phyloP scores from a whole-genome alignment of 1,284 basidiomycete genomes.

The Boletellus deceptivus region DNA sequence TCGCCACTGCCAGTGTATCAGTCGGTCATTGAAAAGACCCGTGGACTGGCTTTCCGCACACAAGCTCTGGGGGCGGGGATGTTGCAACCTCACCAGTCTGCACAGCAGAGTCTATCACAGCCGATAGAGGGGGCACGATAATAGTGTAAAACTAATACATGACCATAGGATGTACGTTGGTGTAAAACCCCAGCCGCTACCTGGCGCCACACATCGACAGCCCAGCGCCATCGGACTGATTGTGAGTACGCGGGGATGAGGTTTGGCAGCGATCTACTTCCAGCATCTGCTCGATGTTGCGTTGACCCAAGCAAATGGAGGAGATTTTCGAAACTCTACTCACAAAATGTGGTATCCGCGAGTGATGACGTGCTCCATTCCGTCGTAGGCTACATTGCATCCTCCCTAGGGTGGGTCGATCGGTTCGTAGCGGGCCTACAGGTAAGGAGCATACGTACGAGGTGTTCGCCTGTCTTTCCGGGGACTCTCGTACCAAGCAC shows the following conservation, averaged over 20 bases:
- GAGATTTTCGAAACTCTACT: conserved; percentile 21
- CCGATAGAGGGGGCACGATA: conserved; percentile 34
- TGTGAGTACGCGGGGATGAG: too few species aligned
- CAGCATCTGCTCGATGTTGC: conserved; percentile 19
- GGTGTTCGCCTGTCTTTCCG: conserved; percentile 69
- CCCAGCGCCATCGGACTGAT: background rate
- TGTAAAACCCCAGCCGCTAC: conserved; percentile 5
- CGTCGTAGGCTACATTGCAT: conserved; percentile 41
- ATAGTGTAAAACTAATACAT: conserved; percentile 8
- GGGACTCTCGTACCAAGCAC: conserved; percentile 58
- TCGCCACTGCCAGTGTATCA: conserved; percentile 91
- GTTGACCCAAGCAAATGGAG: background rate
- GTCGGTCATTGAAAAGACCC: conserved; percentile 93
- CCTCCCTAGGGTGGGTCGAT: conserved; percentile 34
- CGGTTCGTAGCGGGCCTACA: conserved; percentile 25
- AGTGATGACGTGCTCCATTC: conserved; percentile 42
- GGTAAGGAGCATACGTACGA: conserved; percentile 42
- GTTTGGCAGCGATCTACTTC: conserved; percentile 9
- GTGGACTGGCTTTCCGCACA: conserved; percentile 87
- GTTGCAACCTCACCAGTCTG: conserved; percentile 47
- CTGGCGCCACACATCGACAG: background rate
- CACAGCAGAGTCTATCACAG: conserved; percentile 33
- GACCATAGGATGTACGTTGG: conserved; percentile 5
- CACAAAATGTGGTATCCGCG: conserved; percentile 60
- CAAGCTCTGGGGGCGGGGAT: conserved; percentile 89